phyloP scores from a whole-genome alignment of 768 basidiomycete species.

The Erythrobasidium yunnanense region DNA sequence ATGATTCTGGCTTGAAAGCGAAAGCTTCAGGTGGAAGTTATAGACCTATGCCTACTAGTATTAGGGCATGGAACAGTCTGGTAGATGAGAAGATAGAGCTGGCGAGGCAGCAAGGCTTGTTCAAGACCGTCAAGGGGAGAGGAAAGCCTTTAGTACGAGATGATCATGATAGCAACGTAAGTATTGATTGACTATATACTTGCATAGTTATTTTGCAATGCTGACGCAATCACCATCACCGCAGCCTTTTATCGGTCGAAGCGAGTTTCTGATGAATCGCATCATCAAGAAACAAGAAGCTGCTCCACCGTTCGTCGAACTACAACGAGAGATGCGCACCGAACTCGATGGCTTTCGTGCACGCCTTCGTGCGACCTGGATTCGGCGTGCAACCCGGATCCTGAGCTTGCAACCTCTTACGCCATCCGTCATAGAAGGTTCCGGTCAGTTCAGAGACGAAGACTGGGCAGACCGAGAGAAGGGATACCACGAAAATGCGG shows the following conservation, averaged over 20 bases:
- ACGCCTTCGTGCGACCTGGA: slow-evolving; percentile 17
- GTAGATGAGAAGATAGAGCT: slow-evolving; percentile 28
- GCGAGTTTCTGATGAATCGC: slow-evolving; percentile 28
- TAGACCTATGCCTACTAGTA: slow-evolving; percentile 13
- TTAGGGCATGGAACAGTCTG: slow-evolving; percentile 18
- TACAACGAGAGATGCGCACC: slow-evolving; percentile 23
- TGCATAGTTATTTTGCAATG: neutral
- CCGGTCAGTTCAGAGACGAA: slow-evolving; percentile 7
- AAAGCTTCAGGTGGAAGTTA: neutral
- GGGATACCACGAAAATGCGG: slow-evolving; percentile 22
- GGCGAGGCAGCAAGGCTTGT: slow-evolving; percentile 28
- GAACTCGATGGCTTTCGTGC: slow-evolving; percentile 9
- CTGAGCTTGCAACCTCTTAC: slow-evolving; percentile 23
- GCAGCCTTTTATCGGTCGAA: slow-evolving; percentile 22
- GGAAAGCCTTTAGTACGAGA: slow-evolving; percentile 28
- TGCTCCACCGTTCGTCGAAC: slow-evolving; percentile 30
- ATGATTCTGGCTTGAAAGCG: neutral
- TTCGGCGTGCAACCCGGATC: slow-evolving; percentile 26
- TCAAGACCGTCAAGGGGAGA: slow-evolving; percentile 26
- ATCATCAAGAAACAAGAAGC: slow-evolving; percentile 29
- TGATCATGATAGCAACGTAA: slow-evolving; percentile 17
- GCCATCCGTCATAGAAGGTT: slow-evolving; percentile 3
- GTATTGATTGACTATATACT: neutral
- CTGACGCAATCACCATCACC: neutral
- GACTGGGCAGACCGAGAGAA: slow-evolving; percentile 27